These are phyloP conservation scores for Trichoderma oligosporum DNA, from an alignment of 2,329 filamentous ascomycete species.

Conservation along the genomic window DNA sequence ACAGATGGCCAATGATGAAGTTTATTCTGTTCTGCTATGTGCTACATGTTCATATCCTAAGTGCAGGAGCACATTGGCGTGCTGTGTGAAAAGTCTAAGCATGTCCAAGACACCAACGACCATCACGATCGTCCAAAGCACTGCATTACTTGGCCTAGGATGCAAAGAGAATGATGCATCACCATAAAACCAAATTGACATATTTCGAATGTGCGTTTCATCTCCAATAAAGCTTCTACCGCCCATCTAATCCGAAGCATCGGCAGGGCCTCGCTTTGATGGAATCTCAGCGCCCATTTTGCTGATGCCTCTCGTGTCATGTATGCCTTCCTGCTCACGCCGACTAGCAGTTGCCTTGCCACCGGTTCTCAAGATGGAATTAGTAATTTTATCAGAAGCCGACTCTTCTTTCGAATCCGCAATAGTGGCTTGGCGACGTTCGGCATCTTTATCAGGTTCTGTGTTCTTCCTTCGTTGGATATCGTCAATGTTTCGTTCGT, in stretches of 20 bases:
- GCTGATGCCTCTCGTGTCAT: constrained; percentile 6
- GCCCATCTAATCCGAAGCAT: neutral
- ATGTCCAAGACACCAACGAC: too few relatives aligned
- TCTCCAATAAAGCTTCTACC: too few relatives aligned
- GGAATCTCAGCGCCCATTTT: neutral
- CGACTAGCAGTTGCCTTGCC: neutral
- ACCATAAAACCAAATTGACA: too few relatives aligned
- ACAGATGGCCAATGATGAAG: too few relatives aligned
- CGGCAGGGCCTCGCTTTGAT: neutral
- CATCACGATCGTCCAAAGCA: too few relatives aligned
- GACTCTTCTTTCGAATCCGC: neutral
- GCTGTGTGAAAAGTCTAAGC: too few relatives aligned
- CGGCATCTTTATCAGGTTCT: neutral
- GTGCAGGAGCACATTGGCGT: too few relatives aligned
- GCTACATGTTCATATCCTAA: too few relatives aligned
- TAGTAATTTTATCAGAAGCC: neutral
- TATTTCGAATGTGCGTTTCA: too few relatives aligned
- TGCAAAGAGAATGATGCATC: too few relatives aligned
- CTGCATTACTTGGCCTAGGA: too few relatives aligned
- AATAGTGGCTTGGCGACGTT: neutral
- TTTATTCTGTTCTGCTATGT: too few relatives aligned
- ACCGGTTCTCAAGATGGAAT: neutral
- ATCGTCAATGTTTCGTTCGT: neutral
- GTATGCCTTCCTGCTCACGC: neutral
- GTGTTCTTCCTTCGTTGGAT: constrained; percentile 7